phyloP scores from a whole-genome alignment of 129 eudicot genomes.

The Ambrosia trifida region DNA sequence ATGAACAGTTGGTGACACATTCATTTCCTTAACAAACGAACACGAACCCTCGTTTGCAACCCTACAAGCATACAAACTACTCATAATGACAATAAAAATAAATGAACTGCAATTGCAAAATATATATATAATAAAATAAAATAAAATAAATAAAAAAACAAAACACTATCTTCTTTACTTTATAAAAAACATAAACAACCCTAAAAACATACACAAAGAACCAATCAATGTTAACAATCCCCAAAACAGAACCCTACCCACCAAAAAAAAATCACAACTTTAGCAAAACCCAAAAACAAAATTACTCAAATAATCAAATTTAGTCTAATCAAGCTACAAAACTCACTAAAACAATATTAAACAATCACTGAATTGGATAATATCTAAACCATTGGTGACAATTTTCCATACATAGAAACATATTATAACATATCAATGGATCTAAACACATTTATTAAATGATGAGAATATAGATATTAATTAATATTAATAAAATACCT shows the following conservation, averaged over 20 bases:
- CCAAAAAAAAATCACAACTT: background rate
- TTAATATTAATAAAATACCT: conserved; percentile 22
- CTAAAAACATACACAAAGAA: conserved; percentile 10
- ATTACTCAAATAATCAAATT: conserved; percentile 24
- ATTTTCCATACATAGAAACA: conserved; percentile 23
- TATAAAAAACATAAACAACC: conserved; percentile 17
- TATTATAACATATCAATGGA: conserved; percentile 13
- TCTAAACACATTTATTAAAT: conserved; percentile 15
- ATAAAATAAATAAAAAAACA: conserved; percentile 1
- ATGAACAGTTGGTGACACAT: too few relatives aligned
- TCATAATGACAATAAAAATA: too few relatives aligned
- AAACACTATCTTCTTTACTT: conserved; percentile 28
- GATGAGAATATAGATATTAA: background rate
- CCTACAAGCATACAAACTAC: too few relatives aligned
- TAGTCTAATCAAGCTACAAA: conserved; percentile 20
- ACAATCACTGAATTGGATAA: conserved; percentile 22
- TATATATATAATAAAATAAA: too few relatives aligned
- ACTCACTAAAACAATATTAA: conserved; percentile 5
- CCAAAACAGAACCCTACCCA: conserved; percentile 16
- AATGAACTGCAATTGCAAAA: too few relatives aligned
- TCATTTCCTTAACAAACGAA: too few relatives aligned
- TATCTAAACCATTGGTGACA: conserved; percentile 12
- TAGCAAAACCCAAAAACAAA: conserved; percentile 19
- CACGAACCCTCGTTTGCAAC: too few relatives aligned
- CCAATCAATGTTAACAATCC: conserved; percentile 13